A percentile compares a stretch with the other conserved stretches of the same genome.
phyloP scores from a whole-genome alignment of 192 early-diverging fungal genomes.

The Rhizophagus clarus region DNA sequence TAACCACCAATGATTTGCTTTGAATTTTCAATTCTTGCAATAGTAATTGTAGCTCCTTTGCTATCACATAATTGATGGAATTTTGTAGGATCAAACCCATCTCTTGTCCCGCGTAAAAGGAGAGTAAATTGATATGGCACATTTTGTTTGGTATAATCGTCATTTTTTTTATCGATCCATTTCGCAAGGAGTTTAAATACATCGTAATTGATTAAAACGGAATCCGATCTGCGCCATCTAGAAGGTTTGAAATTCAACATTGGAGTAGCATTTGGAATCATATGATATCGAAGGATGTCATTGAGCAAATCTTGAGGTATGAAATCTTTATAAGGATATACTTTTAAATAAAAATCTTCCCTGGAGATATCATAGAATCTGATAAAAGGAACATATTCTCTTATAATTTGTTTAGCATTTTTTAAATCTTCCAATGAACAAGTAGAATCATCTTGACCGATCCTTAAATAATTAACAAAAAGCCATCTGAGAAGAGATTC shows the following conservation, averaged over 20 bases:
- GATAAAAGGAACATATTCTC: neutral
- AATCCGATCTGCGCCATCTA: neutral
- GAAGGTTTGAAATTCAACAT: neutral
- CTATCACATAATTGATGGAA: neutral
- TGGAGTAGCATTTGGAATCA: neutral
- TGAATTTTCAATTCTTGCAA: neutral
- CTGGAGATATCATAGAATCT: neutral
- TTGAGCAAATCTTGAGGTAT: neutral
- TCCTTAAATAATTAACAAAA: neutral
- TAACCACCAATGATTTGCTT: neutral
- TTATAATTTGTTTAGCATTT: neutral
- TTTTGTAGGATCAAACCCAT: neutral
- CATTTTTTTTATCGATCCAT: neutral
- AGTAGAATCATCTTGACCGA: neutral
- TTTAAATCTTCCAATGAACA: neutral
- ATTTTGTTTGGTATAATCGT: neutral
- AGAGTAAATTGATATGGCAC: neutral
- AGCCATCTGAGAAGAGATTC: neutral
- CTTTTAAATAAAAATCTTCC: conserved; percentile 4
- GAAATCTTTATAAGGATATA: neutral
- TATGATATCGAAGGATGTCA: neutral
- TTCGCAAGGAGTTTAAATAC: neutral
- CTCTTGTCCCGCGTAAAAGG: neutral
- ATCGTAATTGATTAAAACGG: neutral
- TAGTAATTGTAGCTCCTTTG: neutral